A percentile compares a stretch with the other conserved stretches of the same genome.
These are phyloP conservation scores for Macaranga tanarius DNA, from an alignment of 441 rosid species.

Conservation along the genomic window DNA sequence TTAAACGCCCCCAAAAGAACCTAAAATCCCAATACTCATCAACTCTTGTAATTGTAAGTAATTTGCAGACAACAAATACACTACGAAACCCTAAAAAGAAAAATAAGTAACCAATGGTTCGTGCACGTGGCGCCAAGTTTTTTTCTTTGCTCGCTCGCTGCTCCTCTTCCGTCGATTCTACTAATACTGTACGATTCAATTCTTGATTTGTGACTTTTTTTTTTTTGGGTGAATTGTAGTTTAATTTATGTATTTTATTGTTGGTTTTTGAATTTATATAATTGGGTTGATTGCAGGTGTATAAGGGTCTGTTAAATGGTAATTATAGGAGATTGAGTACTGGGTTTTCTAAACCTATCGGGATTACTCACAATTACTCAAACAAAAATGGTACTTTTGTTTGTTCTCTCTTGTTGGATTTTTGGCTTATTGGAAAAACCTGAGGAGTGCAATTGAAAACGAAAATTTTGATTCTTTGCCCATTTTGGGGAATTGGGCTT, in stretches of 20 bases:
- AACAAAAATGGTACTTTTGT: constrained; percentile 24
- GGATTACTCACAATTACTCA: constrained; percentile 33
- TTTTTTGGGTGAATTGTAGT: not conserved
- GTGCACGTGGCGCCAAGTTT: constrained; percentile 61
- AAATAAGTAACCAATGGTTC: constrained; percentile 44
- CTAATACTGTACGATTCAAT: constrained; percentile 37
- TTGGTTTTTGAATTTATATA: not conserved
- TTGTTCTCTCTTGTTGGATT: not conserved
- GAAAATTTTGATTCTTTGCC: too few species aligned
- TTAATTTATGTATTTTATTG: not conserved
- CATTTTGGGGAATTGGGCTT: not conserved
- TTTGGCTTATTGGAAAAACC: not conserved
- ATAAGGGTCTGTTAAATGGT: constrained; percentile 34
- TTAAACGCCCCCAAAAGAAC: too few species aligned
- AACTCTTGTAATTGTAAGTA: too few species aligned
- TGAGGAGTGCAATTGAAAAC: not conserved
- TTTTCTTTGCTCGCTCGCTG: constrained; percentile 52
- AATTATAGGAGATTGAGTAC: constrained; percentile 48
- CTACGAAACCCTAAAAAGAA: not conserved
- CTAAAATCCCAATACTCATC: too few species aligned
- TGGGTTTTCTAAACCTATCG: constrained; percentile 28
- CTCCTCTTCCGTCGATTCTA: constrained; percentile 35
- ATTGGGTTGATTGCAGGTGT: constrained; percentile 32
- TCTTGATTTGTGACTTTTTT: constrained; percentile 4
- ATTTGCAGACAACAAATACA: not conserved